A percentile compares a stretch with the other conserved stretches of the same genome.
Evolutionary conservation across 192 early-diverging fungal genomes (phyloP).

Genomic region (Spizellomyces punctatus): DNA sequence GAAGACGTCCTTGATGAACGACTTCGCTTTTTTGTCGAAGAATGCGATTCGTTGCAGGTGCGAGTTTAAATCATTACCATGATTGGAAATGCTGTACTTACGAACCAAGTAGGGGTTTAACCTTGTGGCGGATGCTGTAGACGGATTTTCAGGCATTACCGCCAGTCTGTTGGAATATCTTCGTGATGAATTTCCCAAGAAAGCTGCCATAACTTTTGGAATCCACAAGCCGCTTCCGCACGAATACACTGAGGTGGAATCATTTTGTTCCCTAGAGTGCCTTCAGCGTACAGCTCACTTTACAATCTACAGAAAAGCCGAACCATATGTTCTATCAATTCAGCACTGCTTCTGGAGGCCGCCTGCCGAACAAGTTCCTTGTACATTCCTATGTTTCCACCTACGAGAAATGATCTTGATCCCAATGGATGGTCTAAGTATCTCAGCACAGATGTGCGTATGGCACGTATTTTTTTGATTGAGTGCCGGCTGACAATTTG

Average conservation of each 20-base stretch:
- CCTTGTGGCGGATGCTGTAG: slow-evolving; percentile 38
- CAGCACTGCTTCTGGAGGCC: slow-evolving; percentile 29
- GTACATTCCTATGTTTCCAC: slow-evolving; percentile 41
- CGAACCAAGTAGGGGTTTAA: slow-evolving; percentile 43
- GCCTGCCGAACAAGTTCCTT: slow-evolving; percentile 27
- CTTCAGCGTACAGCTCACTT: neutral
- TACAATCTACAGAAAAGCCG: slow-evolving; percentile 22
- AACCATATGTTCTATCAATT: slow-evolving; percentile 27
- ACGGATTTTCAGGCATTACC: slow-evolving; percentile 49
- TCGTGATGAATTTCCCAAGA: slow-evolving; percentile 46
- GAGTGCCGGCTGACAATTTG: neutral
- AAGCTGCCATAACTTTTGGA: slow-evolving; percentile 43
- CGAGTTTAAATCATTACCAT: neutral
- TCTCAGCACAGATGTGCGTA: slow-evolving; percentile 23
- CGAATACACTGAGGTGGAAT: slow-evolving; percentile 15
- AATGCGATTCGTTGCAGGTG: slow-evolving; percentile 42
- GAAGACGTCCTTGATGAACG: slow-evolving; percentile 46
- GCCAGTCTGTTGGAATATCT: slow-evolving; percentile 37
- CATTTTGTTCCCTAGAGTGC: neutral
- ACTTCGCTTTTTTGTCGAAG: slow-evolving; percentile 51
- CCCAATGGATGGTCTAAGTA: slow-evolving; percentile 17
- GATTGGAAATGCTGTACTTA: neutral
- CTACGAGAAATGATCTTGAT: neutral
- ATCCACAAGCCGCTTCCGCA: slow-evolving; percentile 9
- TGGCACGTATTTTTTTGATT: neutral